Evolutionary conservation across 768 basidiomycete genomes (phyloP), one percentile per base, ranked within the genome.

Genomic region (Podaxis sp.): DNA sequence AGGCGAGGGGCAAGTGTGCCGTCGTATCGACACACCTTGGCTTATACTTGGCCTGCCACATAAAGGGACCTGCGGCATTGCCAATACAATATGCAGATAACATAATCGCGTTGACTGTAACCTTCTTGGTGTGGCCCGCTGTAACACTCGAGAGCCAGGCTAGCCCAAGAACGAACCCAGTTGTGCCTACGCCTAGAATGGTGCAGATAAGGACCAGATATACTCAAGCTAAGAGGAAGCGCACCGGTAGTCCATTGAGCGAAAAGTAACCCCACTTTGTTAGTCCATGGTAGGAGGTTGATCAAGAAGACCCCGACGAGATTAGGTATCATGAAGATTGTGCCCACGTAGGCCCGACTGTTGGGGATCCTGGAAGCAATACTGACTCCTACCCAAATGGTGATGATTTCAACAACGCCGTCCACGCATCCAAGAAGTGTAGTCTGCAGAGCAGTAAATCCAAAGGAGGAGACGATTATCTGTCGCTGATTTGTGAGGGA

Each of bases 31-130:
- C 55, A 22, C 59, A 87, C 87, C 88, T 80, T 4, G 89, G 90
- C 63, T 80, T 82, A 68, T 88, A 91, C 70, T 82, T 76, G 0
- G 76, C 76, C 68, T 86, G 82, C 90, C 90, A 92, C 87, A 92
- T 89, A 67, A 90, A 88, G 0, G 90, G 89, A n/a, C 84, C 85
- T 1, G 82, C 83, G 2, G 88, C 76, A 61, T 92, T 91, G 8
- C 83, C 85, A 25, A 82, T 74, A 63, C 80, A 82, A 68, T 91
- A 93, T 0, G 88, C 87, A 47, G 81, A 82, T 11, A 93, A 78
- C 80, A 91, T 82, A 65, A 93, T 85, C 0, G 91, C 88, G 67
- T 92, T 91, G 4, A 76, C 73, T 22, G 90, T 88, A 0, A 92
- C 80, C 64, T 81, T 79, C 73, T 90, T 90, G 36, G 89, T 91